Base-by-base conservation (phyloP, 1,284 basidiomycete genomes). In the Mycena citricolor region DNA sequence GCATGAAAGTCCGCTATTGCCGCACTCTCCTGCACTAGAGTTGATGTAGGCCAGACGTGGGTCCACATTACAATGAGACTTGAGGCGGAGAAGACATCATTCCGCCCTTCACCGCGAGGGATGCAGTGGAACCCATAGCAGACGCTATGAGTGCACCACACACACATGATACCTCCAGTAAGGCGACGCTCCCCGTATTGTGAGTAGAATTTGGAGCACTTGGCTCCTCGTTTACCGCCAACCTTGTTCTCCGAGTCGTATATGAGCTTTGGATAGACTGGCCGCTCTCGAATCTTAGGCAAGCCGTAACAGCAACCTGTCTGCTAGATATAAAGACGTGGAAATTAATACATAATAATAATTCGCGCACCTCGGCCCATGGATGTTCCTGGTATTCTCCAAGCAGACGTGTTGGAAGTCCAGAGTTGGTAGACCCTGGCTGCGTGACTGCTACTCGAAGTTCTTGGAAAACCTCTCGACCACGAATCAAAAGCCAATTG, bases 21-120 rank as follows among this genome's bases (percentile, higher is more conserved):
- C 63, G 39, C 64, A 65, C 47, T 68, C 65, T 1, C 57, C 66
- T 20, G 65, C 59, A 51, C 67, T 68, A 1, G 58, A 58, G 36
- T 69, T 69, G 4, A 64, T 51, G 1, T 16, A 16, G 1, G 32
- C 22, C 2, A 67, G 43, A 1, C 39, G 23, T 11, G 58, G 54
- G 38, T 64, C 55, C n/a, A 57, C 45, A 0, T 39, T 47, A 5
- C 39, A 41, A 36, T 63, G 59, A 11, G 48, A 60, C 20, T 52
- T 52, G 11, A 62, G 10, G 44, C 33, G 0, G 44, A 46, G 17
- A 46, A 46, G 3, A 46, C 44, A 23, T 46, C 33, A 16, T 46
- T 46, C 6, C 44, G 16, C 4, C 44, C 44, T 31, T 46, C 44
- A 2, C 44, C 44, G 10, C 26, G 8, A 2, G 44, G 44, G 5